Evolutionary conservation across 164 flowering plant species (phyloP).

Genomic region (Macadamia tetraphylla): DNA sequence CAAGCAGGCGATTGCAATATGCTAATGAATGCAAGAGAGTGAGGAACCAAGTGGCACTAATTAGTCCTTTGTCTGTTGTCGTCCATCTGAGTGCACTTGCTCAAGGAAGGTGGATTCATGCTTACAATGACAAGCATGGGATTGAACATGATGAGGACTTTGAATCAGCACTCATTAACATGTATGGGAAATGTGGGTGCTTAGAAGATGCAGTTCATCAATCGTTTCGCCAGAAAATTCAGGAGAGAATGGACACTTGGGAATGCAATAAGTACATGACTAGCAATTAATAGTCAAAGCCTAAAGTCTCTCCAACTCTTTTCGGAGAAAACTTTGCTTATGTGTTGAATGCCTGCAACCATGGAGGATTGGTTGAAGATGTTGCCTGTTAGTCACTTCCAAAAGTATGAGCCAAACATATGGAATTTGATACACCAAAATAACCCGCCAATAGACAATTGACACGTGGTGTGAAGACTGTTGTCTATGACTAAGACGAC

Average conservation of each 20-base stretch:
- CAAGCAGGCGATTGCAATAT: conserved; percentile 3
- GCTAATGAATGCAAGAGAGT: conserved; percentile 3
- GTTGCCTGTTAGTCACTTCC: conserved; percentile 7
- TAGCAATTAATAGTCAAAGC: conserved; percentile 8
- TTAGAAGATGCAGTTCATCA: conserved; percentile 9
- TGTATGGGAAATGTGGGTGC: conserved; percentile 11
- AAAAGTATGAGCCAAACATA: conserved; percentile 4
- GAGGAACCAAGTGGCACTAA: conserved; percentile 5
- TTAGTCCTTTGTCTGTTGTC: conserved; percentile 4
- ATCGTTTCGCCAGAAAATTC: not conserved
- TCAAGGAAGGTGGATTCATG: conserved; percentile 11
- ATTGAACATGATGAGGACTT: conserved; percentile 9
- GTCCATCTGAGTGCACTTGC: conserved; percentile 7
- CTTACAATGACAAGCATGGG: conserved; percentile 8
- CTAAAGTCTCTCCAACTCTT: conserved; percentile 1
- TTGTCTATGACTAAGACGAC: too few species aligned
- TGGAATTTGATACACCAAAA: not conserved
- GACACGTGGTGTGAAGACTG: too few species aligned
- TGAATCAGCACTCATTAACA: conserved; percentile 9
- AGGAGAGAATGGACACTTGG: conserved; percentile 6
- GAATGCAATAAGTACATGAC: conserved; percentile 5
- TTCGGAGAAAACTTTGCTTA: not conserved
- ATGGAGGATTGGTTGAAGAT: conserved; percentile 9
- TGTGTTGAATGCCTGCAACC: conserved; percentile 10
- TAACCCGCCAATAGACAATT: too few species aligned